phyloP scores from a whole-genome alignment of 2,329 filamentous ascomycete genomes.

The Sclerotinia glacialis region DNA sequence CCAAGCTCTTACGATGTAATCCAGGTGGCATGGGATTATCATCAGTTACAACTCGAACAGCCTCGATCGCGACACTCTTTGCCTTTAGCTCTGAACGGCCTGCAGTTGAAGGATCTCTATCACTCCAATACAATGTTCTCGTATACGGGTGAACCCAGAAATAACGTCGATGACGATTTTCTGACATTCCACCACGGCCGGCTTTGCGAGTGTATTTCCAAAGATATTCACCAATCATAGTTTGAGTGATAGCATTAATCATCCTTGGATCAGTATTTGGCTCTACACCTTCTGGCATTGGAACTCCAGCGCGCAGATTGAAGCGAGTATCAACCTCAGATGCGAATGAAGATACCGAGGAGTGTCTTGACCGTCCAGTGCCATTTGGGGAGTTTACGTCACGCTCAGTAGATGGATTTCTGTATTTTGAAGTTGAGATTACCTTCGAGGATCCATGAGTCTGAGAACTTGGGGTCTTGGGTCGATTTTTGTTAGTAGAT shows the following conservation, averaged over 20 bases:
- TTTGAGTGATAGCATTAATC: constrained; percentile 98
- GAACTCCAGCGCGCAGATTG: constrained; percentile 64
- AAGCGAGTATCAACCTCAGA: constrained; percentile 92
- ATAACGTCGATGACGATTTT: constrained; percentile 87
- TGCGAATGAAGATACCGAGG: constrained; percentile 91
- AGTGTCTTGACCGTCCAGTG: constrained; percentile 57
- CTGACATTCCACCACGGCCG: constrained; percentile 83
- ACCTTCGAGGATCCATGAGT: constrained; percentile 40
- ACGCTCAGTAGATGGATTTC: constrained; percentile 48
- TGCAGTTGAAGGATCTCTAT: constrained; percentile 76
- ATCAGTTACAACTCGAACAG: constrained; percentile 82
- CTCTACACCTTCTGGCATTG: constrained; percentile 58
- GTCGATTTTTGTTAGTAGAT: constrained; percentile 61
- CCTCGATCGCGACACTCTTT: constrained; percentile 94
- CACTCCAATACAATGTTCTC: constrained; percentile 93
- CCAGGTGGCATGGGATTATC: constrained; percentile 95
- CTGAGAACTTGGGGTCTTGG: constrained; percentile 59
- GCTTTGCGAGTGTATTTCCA: constrained; percentile 99
- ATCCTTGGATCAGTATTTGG: constrained; percentile 87
- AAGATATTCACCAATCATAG: constrained; percentile 98
- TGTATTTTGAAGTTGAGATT: constrained; percentile 50
- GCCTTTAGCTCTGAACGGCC: constrained; percentile 70
- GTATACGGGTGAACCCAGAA: constrained; percentile 99
- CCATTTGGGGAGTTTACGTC: constrained; percentile 50
- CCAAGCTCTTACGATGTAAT: constrained; percentile 87